Conservation (phyloP, 2,329 filamentous ascomycete genomes). For the Cytospora mali region DNA sequence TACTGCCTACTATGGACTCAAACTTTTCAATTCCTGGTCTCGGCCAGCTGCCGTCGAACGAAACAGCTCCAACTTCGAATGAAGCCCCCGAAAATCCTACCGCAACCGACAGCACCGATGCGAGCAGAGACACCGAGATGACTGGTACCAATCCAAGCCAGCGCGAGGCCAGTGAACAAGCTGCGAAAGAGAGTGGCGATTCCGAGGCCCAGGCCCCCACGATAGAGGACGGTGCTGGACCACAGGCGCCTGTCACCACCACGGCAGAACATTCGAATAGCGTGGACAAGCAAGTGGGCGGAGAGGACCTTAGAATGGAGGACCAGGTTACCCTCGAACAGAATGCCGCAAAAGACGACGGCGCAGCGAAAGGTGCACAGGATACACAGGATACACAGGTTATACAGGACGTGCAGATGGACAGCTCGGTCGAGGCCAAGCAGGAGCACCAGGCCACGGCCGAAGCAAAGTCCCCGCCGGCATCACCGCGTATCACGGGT, state of each 20-base stretch:
- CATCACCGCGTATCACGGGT: constrained; percentile 30
- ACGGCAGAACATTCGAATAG: not conserved
- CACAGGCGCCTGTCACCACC: not conserved
- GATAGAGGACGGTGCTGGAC: not conserved
- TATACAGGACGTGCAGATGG: constrained; percentile 5
- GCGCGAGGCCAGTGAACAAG: not conserved
- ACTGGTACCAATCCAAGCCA: not conserved
- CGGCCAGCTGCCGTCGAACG: constrained; percentile 33
- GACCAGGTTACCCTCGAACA: not conserved
- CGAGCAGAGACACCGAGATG: constrained; percentile 13
- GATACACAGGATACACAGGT: not conserved
- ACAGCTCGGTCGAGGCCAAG: not conserved
- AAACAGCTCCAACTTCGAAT: constrained; percentile 30
- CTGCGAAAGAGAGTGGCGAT: not conserved
- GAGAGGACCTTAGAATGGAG: constrained; percentile 17
- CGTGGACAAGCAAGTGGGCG: not conserved
- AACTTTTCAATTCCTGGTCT: constrained; percentile 37
- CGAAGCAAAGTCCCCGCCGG: constrained; percentile 8
- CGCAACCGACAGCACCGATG: constrained; percentile 23
- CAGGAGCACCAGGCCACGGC: constrained; percentile 1
- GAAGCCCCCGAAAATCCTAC: constrained; percentile 30
- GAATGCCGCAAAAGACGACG: not conserved
- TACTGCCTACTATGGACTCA: constrained; percentile 18
- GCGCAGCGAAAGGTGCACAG: not conserved
- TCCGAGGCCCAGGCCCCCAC: not conserved